Base-by-base conservation (phyloP, 2,329 filamentous ascomycete species). In the Penicillium sp. region DNA sequence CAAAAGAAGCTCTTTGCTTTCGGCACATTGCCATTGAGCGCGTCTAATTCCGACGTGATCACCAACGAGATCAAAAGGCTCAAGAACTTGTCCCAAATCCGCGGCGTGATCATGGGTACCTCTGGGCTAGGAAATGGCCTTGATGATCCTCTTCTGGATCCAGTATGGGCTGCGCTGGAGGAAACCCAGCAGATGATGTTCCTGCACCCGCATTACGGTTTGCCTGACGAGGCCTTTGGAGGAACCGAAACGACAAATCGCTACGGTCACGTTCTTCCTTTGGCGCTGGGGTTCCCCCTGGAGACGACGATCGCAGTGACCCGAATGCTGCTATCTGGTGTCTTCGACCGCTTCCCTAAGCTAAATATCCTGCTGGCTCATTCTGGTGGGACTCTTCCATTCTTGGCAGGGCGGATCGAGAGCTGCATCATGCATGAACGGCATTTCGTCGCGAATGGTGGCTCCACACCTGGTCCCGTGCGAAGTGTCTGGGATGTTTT, bases 261-360 rank as follows among this genome's bases (percentile, higher is more conserved):
- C 29, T 96, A 95, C 67, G 92, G 92, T 0, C 92, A 96, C 69
- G 90, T 96, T 0, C 79, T 96, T 2, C 89, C 91, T 0, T 77
- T 96, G 0, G 89, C 90, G 0, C 76, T 96, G 3, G 92, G 92
- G 0, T 96, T 96, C 68, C 91, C 92, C 0, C 83, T 96, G 60
- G 92, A 96, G 74, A 96, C 92, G 0, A 96, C 92, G 1, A 93
- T 96, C 62, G 90, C 91, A 0, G 86, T 96, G 2, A 85, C 89
- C 4, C 80, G 92, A 43, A 95, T 96, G 90, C 85, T 90, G 49
- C 77, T 96, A n/a, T 83, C 87, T 0, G 89, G 90, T 0, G 88
- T 95, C 0, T 96, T 94, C 70, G 90, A 95, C 69, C 79, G 82
- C 9, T 87, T 90, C 42, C 82, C 81, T 0, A 75, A 77, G 8